Evolutionary conservation across 306 rosid genomes (phyloP).

Genomic region (Lathyrus sativus): DNA sequence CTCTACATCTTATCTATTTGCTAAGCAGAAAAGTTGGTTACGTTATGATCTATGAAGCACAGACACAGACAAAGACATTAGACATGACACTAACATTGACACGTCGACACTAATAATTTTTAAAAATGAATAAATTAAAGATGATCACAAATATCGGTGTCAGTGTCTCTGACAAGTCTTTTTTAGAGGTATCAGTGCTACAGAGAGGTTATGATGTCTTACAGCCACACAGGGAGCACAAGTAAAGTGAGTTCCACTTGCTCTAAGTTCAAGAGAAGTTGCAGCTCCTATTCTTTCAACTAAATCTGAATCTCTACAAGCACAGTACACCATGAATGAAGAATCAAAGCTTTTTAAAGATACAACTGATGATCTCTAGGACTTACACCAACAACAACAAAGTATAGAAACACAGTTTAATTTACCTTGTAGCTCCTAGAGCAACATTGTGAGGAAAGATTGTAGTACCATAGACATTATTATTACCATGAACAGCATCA

Average conservation of each 20-base stretch:
- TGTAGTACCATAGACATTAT: conserved; percentile 68
- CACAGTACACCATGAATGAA: neutral
- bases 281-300: conserved; percentile 63
- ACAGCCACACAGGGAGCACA: conserved; percentile 87
- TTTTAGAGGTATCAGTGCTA: too few relatives aligned
- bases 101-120: too few relatives aligned
- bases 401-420: neutral
- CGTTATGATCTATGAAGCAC: too few relatives aligned
- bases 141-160: too few relatives aligned
- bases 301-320: conserved; percentile 66
- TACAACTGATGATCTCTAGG: too few relatives aligned
- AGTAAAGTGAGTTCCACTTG: conserved; percentile 64
- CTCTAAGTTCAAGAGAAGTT: conserved; percentile 81
- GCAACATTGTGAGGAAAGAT: conserved; percentile 75
- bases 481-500: conserved; percentile 83
- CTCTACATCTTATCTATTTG: neutral
- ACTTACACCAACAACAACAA: neutral
- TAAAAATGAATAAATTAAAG: too few relatives aligned
- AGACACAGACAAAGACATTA: too few relatives aligned
- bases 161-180: too few relatives aligned
- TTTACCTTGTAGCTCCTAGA: conserved; percentile 48
- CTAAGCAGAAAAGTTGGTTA: too few relatives aligned
- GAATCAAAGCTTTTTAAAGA: neutral
- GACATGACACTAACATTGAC: too few relatives aligned
- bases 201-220: conserved; percentile 35